Conservation (phyloP, 176 grass and related monocot genomes). For the Phragmites australis region DNA sequence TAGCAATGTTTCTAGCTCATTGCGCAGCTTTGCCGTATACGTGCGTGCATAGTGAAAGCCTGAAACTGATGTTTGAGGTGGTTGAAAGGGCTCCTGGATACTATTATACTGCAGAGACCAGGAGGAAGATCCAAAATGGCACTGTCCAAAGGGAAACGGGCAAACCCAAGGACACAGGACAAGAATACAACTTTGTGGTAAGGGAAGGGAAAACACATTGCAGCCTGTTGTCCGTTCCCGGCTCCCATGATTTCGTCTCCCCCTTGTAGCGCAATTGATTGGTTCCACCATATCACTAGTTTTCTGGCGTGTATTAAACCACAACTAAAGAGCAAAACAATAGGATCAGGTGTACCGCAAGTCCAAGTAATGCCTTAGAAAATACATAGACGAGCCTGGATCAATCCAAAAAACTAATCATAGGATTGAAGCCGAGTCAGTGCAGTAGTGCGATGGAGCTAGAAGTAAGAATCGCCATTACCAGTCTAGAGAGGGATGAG, state of each 20-base stretch:
- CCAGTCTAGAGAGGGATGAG: background rate
- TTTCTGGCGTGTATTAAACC: background rate
- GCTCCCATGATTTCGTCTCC: background rate
- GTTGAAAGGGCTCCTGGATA: background rate
- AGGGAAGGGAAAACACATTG: background rate
- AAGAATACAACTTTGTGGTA: conserved; percentile 18
- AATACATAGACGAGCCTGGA: background rate
- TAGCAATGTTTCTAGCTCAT: background rate
- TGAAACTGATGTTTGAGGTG: conserved; percentile 33
- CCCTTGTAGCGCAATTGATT: background rate
- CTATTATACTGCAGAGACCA: background rate
- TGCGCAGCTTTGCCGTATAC: background rate
- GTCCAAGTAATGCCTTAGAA: background rate
- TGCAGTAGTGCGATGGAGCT: background rate
- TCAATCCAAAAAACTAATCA: background rate
- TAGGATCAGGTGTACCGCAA: background rate
- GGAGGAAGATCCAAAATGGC: conserved; percentile 11
- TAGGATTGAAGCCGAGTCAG: background rate
- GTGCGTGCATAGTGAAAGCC: background rate
- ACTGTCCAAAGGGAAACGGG: conserved; percentile 19
- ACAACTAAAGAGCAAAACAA: background rate
- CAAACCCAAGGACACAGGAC: conserved; percentile 38
- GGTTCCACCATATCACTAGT: too few relatives aligned
- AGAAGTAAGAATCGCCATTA: background rate
- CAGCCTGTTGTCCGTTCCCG: background rate